phyloP scores from a whole-genome alignment of 768 basidiomycete species.

The Vararia minispora region DNA sequence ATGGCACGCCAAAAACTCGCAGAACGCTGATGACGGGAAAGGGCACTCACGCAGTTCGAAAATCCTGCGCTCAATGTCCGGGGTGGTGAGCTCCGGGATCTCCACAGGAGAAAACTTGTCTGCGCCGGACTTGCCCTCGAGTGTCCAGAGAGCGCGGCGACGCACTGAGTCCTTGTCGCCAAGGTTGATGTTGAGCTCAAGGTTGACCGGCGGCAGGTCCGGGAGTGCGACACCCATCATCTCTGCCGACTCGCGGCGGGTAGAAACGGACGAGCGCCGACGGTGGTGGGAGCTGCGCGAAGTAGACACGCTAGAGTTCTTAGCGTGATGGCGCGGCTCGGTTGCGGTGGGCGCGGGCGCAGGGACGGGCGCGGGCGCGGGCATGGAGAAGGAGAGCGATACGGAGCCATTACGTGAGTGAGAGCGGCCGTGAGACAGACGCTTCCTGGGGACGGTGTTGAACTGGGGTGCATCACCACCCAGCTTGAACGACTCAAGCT shows the following conservation, averaged over 20 bases:
- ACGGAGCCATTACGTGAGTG: conserved; percentile 62
- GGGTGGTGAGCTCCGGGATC: conserved; percentile 65
- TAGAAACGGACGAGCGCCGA: conserved; percentile 81
- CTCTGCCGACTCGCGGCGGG: conserved; percentile 82
- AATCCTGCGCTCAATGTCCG: conserved; percentile 41
- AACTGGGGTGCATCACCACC: conserved; percentile 27
- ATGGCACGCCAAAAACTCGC: background rate
- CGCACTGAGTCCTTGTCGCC: conserved; percentile 73
- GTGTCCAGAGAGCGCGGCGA: conserved; percentile 71
- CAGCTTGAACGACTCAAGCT: conserved; percentile 71
- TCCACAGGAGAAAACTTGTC: conserved; percentile 62
- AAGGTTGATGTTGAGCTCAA: conserved; percentile 58
- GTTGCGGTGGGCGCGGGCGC: conserved; percentile 18
- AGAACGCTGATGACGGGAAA: conserved; percentile 3
- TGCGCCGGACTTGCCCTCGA: conserved; percentile 74
- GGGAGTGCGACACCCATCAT: conserved; percentile 77
- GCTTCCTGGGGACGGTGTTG: conserved; percentile 29
- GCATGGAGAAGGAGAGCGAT: conserved; percentile 22
- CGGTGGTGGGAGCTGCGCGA: conserved; percentile 70
- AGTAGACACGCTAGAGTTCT: conserved; percentile 26
- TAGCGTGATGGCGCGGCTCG: no score
- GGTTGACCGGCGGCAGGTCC: conserved; percentile 45
- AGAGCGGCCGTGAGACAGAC: conserved; percentile 49
- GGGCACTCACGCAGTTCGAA: conserved; percentile 57
- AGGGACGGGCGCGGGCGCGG: conserved; percentile 1